Evolutionary conservation across 164 flowering plant species (phyloP).

Genomic region (Stephania japonica): DNA sequence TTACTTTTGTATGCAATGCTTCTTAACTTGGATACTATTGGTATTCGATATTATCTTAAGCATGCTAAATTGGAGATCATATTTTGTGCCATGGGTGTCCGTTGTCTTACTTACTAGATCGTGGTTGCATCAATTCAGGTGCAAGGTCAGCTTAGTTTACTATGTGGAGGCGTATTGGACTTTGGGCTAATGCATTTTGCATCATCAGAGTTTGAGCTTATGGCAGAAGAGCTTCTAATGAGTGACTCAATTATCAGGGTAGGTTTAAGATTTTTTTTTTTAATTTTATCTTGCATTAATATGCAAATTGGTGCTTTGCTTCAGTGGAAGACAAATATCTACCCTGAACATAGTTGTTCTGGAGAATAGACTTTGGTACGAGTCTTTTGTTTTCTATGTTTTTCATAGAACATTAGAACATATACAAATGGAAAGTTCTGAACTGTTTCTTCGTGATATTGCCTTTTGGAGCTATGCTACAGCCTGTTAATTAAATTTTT

Average conservation of each 20-base stretch:
- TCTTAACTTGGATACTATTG: neutral
- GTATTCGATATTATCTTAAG: neutral
- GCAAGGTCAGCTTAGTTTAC: constrained; percentile 71
- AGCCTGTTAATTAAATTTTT: too few species aligned
- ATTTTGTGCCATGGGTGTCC: neutral
- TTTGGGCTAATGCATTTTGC: constrained; percentile 79
- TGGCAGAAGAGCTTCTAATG: constrained; percentile 96
- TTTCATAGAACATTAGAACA: neutral
- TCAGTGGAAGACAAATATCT: too few species aligned
- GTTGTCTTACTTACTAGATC: neutral
- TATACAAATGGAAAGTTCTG: neutral
- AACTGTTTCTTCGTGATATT: neutral
- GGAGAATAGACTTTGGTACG: too few species aligned
- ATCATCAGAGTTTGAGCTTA: constrained; percentile 80
- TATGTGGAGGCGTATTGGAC: constrained; percentile 58
- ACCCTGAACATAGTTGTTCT: too few species aligned
- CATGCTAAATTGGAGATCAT: neutral
- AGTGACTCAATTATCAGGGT: constrained; percentile 82
- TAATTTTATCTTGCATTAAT: neutral
- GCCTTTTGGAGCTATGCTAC: neutral
- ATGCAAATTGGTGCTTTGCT: neutral
- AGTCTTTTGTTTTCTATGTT: too few species aligned
- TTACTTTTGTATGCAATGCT: neutral
- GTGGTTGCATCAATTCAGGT: constrained; percentile 39
- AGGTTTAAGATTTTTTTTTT: constrained; percentile 15